phyloP scores from a whole-genome alignment of 257 asterid species.

The Salvia miltiorrhiza region DNA sequence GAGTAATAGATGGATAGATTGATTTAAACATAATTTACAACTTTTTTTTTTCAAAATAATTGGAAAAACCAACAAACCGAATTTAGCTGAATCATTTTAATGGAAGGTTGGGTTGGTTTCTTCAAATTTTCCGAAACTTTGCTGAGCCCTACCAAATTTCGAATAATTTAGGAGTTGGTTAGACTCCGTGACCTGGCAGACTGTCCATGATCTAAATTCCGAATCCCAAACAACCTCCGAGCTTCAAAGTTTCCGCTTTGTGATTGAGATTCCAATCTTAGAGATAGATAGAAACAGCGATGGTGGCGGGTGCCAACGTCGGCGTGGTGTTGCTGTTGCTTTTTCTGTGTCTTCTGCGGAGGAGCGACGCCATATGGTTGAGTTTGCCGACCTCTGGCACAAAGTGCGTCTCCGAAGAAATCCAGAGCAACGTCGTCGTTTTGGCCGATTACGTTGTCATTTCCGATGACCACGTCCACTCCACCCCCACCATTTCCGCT shows the following conservation, averaged over 20 bases:
- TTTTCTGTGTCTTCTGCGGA: slow-evolving; percentile 30
- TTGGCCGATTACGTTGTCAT: slow-evolving; percentile 77
- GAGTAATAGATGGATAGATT: too few relatives aligned
- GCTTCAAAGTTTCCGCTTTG: slow-evolving; percentile 17
- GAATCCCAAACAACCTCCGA: slow-evolving; percentile 15
- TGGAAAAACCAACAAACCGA: too few relatives aligned
- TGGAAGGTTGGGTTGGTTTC: too few relatives aligned
- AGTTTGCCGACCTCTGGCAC: slow-evolving; percentile 65
- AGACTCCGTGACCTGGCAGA: slow-evolving; percentile 1
- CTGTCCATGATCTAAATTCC: not conserved
- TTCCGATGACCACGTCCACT: slow-evolving; percentile 56
- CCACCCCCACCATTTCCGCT: slow-evolving; percentile 67
- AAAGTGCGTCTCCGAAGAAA: slow-evolving; percentile 86
- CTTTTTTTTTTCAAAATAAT: too few relatives aligned
- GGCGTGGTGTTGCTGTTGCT: slow-evolving; percentile 34
- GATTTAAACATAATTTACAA: too few relatives aligned
- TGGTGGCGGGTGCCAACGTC: slow-evolving; percentile 40
- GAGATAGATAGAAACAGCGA: slow-evolving; percentile 19
- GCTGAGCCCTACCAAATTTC: too few relatives aligned
- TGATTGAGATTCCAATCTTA: slow-evolving; percentile 23
- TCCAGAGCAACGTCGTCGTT: slow-evolving; percentile 84
- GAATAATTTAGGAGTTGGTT: too few relatives aligned
- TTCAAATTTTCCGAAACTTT: too few relatives aligned
- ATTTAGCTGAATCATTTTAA: too few relatives aligned
- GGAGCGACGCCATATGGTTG: slow-evolving; percentile 69